These are phyloP conservation scores for Rugonectria rugulosa DNA, from an alignment of 2,329 filamentous ascomycete species.

Conservation along the genomic window DNA sequence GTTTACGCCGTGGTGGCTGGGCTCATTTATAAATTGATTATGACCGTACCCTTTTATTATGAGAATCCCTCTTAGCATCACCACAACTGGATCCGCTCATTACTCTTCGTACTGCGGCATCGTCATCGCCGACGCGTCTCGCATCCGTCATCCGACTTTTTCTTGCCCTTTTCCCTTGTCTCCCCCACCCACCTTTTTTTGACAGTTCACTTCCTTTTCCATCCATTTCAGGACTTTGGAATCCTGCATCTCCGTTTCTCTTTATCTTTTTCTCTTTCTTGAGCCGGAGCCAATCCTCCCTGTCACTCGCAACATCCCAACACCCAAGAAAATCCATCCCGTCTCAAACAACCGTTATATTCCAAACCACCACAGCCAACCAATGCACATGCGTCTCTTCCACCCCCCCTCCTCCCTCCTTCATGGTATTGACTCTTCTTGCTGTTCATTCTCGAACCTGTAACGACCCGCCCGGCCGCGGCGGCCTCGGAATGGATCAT, in stretches of 20 bases:
- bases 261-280: too few relatives aligned
- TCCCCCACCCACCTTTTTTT: neutral
- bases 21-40: too few relatives aligned
- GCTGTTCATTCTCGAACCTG: neutral
- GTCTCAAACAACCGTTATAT: neutral
- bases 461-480: neutral
- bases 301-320: too few relatives aligned
- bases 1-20: too few relatives aligned
- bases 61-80: too few relatives aligned
- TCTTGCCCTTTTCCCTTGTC: neutral
- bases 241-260: too few relatives aligned
- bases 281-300: too few relatives aligned
- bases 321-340: neutral
- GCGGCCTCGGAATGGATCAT: neutral
- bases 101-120: conserved; percentile 12
- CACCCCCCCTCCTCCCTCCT: neutral
- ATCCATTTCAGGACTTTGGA: too few relatives aligned
- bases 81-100: neutral
- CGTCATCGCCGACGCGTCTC: conserved; percentile 21
- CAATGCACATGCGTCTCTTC: neutral
- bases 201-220: neutral
- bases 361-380: neutral
- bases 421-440: neutral
- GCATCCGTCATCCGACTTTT: conserved; percentile 8
- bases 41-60: too few relatives aligned